Base-by-base conservation (phyloP, 768 basidiomycete genomes). In the Leccinum disarticulatum region DNA sequence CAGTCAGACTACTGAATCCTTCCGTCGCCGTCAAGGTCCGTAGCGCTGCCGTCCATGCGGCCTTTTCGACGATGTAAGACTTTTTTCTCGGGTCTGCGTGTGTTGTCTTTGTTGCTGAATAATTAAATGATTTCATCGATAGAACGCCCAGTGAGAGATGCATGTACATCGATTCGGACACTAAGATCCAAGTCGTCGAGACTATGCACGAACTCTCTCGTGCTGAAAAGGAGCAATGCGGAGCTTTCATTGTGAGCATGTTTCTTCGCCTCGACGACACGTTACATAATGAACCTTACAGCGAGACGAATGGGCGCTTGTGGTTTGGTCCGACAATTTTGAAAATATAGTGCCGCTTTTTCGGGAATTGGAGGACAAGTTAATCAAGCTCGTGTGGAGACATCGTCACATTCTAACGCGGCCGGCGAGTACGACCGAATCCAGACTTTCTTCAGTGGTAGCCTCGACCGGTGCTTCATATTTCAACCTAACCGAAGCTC, bases 161-260 rank as follows among this genome's bases (percentile, higher is more conserved):
- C 36, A 83, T 91, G 65, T 86, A 86, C 64, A 80, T 95, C 63
- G 89, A 92, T 70, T 70, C 73, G 56, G 86, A 93, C 68, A 94
- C 91, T 2, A 87, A 91, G 22, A 93, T 95, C 55, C 93, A 95
- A 73, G 86, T 95, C 47, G 72, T 95, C 35, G 87, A 92, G 58
- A 82, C 81, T 17, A 83, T 95, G 68, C 64, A 68, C 51, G 82
- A 85, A 61, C 77, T 95, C 28, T 83, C 88, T 10, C 81, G 82
- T 49, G 91, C 93, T 3, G 90, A 95, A 72, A 94, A 93, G 74
- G 92, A 95, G 67, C 93, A 95, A 68, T 93, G 90, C 56, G 93
- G 86, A 15, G 93, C 93, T 17, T 95, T 95, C 73, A 82, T 93
- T 61, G 90, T 91, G 67, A 70, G 88, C 76, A 31, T 11, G 22